Evolutionary conservation across 2,329 filamentous ascomycete species (phyloP).

Genomic region (Hymenoscyphus infarciens): DNA sequence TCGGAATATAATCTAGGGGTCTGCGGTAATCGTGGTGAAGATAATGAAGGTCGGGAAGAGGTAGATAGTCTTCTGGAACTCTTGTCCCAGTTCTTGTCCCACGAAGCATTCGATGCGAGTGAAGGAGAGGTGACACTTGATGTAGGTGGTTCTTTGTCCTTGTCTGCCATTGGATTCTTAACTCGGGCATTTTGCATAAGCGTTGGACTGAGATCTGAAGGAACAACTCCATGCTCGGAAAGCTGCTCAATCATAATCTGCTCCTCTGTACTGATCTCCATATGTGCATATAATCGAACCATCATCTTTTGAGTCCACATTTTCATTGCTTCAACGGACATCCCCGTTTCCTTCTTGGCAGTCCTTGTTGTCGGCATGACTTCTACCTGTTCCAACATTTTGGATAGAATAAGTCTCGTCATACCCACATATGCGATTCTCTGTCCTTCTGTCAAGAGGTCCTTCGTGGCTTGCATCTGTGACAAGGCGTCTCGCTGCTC

Average conservation of each 20-base stretch:
- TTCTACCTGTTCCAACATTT: slow-evolving; percentile 69
- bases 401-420: slow-evolving; percentile 73
- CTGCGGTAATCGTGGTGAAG: slow-evolving; percentile 20
- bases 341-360: slow-evolving; percentile 67
- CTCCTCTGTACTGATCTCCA: slow-evolving; percentile 89
- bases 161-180: slow-evolving; percentile 80
- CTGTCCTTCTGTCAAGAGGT: slow-evolving; percentile 90
- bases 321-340: slow-evolving; percentile 72
- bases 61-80: slow-evolving; percentile 36
- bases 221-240: slow-evolving; percentile 83
- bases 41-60: slow-evolving; percentile 17
- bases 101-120: slow-evolving; percentile 19
- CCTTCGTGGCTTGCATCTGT: slow-evolving; percentile 94
- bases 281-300: slow-evolving; percentile 88
- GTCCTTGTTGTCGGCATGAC: slow-evolving; percentile 54
- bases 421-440: slow-evolving; percentile 94
- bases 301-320: slow-evolving; percentile 99
- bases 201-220: slow-evolving; percentile 76
- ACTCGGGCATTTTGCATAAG: slow-evolving; percentile 91
- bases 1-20: slow-evolving; percentile 29
- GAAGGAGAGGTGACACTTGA: slow-evolving; percentile 25
- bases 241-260: slow-evolving; percentile 99
- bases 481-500: slow-evolving; percentile 80
- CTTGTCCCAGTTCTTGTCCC: slow-evolving; percentile 20
- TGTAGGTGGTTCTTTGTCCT: slow-evolving; percentile 33